Evolutionary conservation across 2,329 filamentous ascomycete genomes (phyloP).

Genomic region (Colletotrichum siamense): DNA sequence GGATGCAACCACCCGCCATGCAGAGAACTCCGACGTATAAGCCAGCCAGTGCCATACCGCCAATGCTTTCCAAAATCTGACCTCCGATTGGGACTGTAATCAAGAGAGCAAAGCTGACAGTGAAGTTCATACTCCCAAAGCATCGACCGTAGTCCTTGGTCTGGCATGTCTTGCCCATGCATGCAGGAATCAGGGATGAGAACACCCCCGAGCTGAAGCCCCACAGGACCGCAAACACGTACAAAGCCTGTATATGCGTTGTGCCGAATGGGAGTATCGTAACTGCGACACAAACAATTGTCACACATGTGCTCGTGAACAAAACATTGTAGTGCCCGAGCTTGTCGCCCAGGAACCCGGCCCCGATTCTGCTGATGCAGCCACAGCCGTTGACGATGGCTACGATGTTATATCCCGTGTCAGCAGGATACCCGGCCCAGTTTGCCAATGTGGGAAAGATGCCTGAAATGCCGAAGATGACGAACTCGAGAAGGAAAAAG

Average conservation of each 20-base stretch:
- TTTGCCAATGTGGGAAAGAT: conserved; percentile 51
- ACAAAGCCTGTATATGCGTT: conserved; percentile 41
- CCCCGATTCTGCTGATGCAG: conserved; percentile 47
- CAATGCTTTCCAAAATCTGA: conserved; percentile 47
- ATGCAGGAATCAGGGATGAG: conserved; percentile 40
- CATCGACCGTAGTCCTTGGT: conserved; percentile 45
- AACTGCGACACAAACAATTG: conserved; percentile 39
- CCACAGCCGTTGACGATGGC: conserved; percentile 49
- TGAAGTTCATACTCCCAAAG: conserved; percentile 44
- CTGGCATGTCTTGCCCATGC: conserved; percentile 50
- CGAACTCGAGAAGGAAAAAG: conserved; percentile 53
- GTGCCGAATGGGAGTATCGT: conserved; percentile 51
- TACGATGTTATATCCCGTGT: conserved; percentile 48
- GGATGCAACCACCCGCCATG: background rate
- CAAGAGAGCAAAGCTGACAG: conserved; percentile 49
- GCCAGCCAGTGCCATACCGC: conserved; percentile 46
- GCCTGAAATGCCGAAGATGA: conserved; percentile 50
- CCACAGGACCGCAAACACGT: conserved; percentile 49
- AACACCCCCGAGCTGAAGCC: conserved; percentile 51
- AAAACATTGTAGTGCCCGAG: conserved; percentile 52
- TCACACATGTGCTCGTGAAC: conserved; percentile 23
- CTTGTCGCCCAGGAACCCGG: conserved; percentile 46
- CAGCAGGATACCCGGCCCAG: conserved; percentile 33
- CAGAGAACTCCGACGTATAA: conserved; percentile 40
- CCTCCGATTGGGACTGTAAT: conserved; percentile 50